These are phyloP conservation scores for Dictyostelium capitatum DNA, from an alignment of 78 protist species.

Conservation along the genomic window DNA sequence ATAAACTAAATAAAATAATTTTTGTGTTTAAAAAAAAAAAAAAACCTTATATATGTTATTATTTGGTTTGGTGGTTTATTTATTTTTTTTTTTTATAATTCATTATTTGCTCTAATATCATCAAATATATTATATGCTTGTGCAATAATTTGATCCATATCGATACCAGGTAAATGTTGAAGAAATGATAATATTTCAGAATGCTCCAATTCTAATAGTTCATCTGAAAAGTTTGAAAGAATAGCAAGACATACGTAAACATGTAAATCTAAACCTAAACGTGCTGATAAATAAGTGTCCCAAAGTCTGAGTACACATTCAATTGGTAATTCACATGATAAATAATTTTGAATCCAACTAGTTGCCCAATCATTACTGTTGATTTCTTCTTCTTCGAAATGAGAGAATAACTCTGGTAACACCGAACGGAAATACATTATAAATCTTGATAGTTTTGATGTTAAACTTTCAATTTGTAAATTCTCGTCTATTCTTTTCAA, in stretches of 20 bases:
- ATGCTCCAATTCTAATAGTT: conserved; percentile 77
- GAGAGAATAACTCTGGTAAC: conserved; percentile 75
- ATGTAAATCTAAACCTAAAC: conserved; percentile 72
- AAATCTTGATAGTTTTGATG: conserved; percentile 73
- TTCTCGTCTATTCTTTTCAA: conserved; percentile 81
- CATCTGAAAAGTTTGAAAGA: conserved; percentile 73
- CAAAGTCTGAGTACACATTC: conserved; percentile 81
- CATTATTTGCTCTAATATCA: conserved; percentile 80
- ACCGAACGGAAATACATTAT: conserved; percentile 80
- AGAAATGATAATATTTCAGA: conserved; percentile 75
- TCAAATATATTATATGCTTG: conserved; percentile 80
- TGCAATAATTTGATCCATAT: conserved; percentile 85
- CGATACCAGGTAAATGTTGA: conserved; percentile 82
- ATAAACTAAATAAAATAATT: neutral
- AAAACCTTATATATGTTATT: neutral
- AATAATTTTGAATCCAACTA: conserved; percentile 70
- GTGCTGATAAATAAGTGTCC: conserved; percentile 85
- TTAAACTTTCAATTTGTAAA: conserved; percentile 49
- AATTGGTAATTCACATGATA: conserved; percentile 78
- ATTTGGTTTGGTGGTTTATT: neutral
- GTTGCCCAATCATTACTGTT: conserved; percentile 85
- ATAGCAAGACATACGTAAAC: conserved; percentile 80
- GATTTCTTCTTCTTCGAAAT: conserved; percentile 86
- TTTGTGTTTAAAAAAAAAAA: neutral
- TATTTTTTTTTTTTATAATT: conserved; percentile 23